Percentiles rank a stretch among this genome's conserved stretches.
These are phyloP conservation scores for Cladosporium colombiae DNA, from an alignment of 2,329 filamentous ascomycete genomes.

Conservation along the genomic window DNA sequence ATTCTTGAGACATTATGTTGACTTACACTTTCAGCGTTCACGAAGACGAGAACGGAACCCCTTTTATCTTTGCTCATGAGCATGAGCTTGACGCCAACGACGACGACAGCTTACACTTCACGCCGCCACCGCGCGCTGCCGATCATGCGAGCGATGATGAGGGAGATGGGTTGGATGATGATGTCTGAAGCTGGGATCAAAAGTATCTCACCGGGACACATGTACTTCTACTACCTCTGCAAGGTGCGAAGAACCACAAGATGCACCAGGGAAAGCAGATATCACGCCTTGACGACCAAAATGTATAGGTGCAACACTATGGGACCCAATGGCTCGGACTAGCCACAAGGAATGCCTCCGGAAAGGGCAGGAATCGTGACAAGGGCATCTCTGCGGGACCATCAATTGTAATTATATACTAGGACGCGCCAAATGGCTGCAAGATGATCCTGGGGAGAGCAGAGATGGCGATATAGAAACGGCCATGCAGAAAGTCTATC, in stretches of 20 bases:
- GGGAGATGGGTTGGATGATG: background rate
- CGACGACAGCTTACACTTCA: background rate
- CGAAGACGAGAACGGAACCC: slow-evolving; percentile 41
- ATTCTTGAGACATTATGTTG: too few species aligned
- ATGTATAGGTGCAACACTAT: background rate
- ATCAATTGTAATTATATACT: background rate
- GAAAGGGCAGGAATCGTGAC: background rate
- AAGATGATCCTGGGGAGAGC: background rate
- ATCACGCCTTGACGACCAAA: background rate
- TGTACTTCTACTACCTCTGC: background rate
- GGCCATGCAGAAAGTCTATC: background rate
- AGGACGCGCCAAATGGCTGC: background rate
- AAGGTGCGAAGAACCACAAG: background rate
- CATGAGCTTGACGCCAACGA: background rate
- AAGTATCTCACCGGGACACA: background rate
- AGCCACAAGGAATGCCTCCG: background rate
- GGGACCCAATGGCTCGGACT: background rate
- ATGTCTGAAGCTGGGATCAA: background rate
- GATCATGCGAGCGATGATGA: slow-evolving; percentile 5
- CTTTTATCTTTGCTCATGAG: slow-evolving; percentile 40
- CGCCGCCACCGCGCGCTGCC: background rate
- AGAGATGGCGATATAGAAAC: slow-evolving; percentile 8
- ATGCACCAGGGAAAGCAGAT: background rate
- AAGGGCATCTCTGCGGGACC: slow-evolving; percentile 4
- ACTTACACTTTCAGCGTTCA: too few species aligned